Base-by-base conservation (phyloP, 2,329 filamentous ascomycete species). In the Aspergillus vadensis region DNA sequence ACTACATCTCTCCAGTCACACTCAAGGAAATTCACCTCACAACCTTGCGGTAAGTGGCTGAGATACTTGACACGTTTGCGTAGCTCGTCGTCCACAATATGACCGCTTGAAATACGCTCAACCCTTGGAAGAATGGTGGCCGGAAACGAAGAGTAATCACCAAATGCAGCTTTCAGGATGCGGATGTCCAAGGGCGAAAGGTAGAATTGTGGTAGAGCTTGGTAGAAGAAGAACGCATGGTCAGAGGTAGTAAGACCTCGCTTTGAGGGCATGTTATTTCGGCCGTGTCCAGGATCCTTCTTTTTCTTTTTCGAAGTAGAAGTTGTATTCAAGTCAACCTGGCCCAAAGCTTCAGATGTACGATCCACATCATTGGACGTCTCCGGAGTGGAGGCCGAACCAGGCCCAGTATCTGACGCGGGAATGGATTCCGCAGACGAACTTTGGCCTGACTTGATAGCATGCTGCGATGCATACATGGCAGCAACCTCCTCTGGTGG, bases 1-100 rank as follows among this genome's bases (percentile, higher is more conserved):
- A 97, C 91, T 39, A 95, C 91, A 66, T 96, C 92, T 3, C 91
- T 92, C 93, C 93, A 97, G 74, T 97, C 92, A 71, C 93, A 97
- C 77, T 97, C 93, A 1, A 97, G 77, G 69, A 97, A 97, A 66
- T 85, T 92, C 44, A 97, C 91, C 66, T 96, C 89, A 73, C 92
- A 97, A n/a, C 93, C 93, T 54, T 90, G 88, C 0, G 93, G 93
- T 5, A 97, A 82, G 75, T 97, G 93, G 0, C 87, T 86, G 3
- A 97, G 83, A 66, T 97, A 97, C 73, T 95, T 96, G 58, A 91
- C 88, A 32, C 92, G 86, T 72, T 90, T 92, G 50, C 93, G 87
- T 56, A 97, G 76, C 15, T 89, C 88, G 69, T 97, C 92, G 67
- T 97, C 92, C 5, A 97, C 87, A 5, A 92, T 88, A 71, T 96